Evolutionary conservation across 352 stramenopile species (phyloP).

Genomic region (Phytophthora agathidicida): DNA sequence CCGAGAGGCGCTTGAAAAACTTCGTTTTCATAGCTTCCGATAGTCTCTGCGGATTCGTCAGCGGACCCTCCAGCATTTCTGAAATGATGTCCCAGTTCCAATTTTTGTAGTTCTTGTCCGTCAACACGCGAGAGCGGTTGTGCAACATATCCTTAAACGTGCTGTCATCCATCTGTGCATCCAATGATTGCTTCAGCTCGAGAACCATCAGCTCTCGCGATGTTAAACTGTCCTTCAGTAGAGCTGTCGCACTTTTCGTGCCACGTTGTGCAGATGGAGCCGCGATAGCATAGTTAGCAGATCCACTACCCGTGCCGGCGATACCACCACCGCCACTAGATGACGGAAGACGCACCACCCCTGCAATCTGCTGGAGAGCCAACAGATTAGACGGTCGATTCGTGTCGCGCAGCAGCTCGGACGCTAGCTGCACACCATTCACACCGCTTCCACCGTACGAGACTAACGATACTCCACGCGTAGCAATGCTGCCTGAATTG

Average conservation of each 20-base stretch:
- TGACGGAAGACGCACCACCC: constrained; percentile 41
- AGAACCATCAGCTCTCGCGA: constrained; percentile 89
- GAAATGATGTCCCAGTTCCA: constrained; percentile 94
- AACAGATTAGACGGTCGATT: constrained; percentile 76
- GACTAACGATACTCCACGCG: constrained; percentile 73
- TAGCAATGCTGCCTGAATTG: constrained; percentile 74
- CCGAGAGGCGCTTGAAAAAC: constrained; percentile 91
- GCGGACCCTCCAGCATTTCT: constrained; percentile 84
- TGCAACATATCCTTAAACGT: constrained; percentile 92
- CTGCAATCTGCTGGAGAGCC: constrained; percentile 47
- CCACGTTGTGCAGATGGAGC: constrained; percentile 39
- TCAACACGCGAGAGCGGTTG: constrained; percentile 83
- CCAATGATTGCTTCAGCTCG: constrained; percentile 86
- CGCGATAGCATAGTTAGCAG: constrained; percentile 40
- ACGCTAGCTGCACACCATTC: constrained; percentile 89
- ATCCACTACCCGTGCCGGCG: constrained; percentile 24
- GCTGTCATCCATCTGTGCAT: constrained; percentile 88
- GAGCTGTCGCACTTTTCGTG: constrained; percentile 46
- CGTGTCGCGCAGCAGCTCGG: constrained; percentile 85
- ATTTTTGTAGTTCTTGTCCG: constrained; percentile 91
- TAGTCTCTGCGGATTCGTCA: constrained; percentile 86
- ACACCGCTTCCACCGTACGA: constrained; percentile 84
- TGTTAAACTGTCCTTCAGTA: constrained; percentile 72
- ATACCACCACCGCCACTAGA: constrained; percentile 34
- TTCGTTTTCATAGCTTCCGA: constrained; percentile 94